phyloP scores from a whole-genome alignment of 2,329 filamentous ascomycete genomes.

The Colletotrichum paranaense region DNA sequence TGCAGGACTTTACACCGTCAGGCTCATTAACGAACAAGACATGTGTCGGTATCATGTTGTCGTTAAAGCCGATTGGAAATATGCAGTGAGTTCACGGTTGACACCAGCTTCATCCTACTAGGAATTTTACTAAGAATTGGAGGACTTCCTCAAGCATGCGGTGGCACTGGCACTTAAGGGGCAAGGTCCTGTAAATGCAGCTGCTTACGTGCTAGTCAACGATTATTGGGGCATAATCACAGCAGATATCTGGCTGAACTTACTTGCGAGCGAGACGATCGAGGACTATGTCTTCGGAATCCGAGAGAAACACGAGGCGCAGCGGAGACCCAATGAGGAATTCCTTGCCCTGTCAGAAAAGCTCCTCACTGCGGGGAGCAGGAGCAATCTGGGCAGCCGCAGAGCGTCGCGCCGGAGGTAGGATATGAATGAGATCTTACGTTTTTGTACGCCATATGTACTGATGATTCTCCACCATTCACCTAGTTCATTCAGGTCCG shows the following conservation, averaged over 20 bases:
- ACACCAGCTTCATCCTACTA: neutral
- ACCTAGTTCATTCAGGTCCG: neutral
- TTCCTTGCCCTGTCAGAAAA: neutral
- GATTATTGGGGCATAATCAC: neutral
- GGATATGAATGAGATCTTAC: neutral
- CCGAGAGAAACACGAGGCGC: neutral
- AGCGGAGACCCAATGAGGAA: neutral
- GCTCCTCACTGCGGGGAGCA: conserved; percentile 7
- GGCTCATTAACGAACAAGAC: conserved; percentile 13
- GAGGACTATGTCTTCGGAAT: conserved; percentile 11
- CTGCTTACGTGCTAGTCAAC: neutral
- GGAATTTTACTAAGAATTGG: neutral
- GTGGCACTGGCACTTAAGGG: neutral
- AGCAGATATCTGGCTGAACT: neutral
- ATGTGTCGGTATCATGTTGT: conserved; percentile 17
- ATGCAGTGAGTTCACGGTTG: neutral
- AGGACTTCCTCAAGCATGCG: conserved; percentile 17
- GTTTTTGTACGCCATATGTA: too few species aligned
- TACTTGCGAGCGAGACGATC: conserved; percentile 3
- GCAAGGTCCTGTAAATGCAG: neutral
- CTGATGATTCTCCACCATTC: too few species aligned
- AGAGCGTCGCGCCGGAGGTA: conserved; percentile 12
- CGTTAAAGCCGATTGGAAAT: conserved; percentile 6
- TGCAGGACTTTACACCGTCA: conserved; percentile 5
- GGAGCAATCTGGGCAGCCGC: conserved; percentile 5